Conservation (phyloP, 495 filamentous ascomycete genomes). For the Penicillium verhagenii region DNA sequence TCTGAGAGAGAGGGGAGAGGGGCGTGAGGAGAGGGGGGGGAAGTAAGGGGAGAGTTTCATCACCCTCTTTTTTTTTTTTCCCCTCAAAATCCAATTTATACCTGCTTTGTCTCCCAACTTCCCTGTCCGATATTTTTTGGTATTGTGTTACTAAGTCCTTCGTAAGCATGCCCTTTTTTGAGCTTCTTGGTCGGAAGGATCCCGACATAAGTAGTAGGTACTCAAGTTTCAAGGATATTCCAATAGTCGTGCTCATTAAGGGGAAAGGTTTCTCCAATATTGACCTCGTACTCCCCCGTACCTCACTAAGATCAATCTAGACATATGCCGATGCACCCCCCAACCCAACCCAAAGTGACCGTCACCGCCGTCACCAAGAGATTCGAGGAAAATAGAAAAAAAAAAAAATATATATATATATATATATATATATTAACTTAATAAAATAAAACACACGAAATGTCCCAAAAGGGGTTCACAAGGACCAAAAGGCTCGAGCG, state of each 20-base stretch:
- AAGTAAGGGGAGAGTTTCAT: background rate
- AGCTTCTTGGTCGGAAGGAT: background rate
- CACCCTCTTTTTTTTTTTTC: background rate
- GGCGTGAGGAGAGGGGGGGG: background rate
- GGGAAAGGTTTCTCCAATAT: too few relatives aligned
- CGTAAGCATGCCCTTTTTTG: background rate
- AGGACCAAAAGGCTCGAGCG: constrained; percentile 21
- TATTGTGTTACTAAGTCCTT: background rate
- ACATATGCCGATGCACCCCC: background rate
- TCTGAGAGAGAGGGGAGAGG: background rate
- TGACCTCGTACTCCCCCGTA: background rate
- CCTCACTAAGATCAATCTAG: background rate
- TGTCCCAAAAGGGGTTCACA: too few relatives aligned
- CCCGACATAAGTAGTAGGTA: background rate
- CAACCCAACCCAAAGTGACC: too few relatives aligned
- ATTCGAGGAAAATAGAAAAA: background rate
- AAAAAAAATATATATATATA: too few relatives aligned
- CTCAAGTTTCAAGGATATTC: too few relatives aligned
- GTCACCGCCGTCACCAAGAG: too few relatives aligned
- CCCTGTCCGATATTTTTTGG: background rate
- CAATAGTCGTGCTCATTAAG: too few relatives aligned
- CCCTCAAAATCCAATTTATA: too few relatives aligned
- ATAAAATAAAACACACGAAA: too few relatives aligned
- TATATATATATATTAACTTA: too few relatives aligned
- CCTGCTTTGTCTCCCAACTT: too few relatives aligned